Base-by-base conservation (phyloP, 2,329 filamentous ascomycete genomes). In the Beauveria pseudobassiana region DNA sequence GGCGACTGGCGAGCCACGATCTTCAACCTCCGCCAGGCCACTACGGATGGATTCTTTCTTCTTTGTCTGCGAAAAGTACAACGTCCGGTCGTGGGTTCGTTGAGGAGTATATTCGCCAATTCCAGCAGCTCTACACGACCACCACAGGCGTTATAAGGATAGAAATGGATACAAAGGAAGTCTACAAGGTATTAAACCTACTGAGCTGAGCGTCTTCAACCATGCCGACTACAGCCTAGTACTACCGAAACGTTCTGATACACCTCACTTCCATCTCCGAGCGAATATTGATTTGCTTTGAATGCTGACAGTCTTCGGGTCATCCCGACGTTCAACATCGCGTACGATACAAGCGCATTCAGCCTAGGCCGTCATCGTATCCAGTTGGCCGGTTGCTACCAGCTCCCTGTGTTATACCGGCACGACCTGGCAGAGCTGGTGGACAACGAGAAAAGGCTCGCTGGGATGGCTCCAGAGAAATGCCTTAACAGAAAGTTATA, bases 301-400 rank as follows among this genome's bases (percentile, higher is more conserved):
- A 66, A 67, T 40, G 58, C 64, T 1, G 55, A 68, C 46, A 64
- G 64, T 56, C 59, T 71, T 5, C 51, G 61, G 20, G 58, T 65
- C 6, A 65, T 74, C 16, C 62, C 69, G 1, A 67, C 51, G 0
- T 73, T 72, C 14, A 74, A 73, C 38, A 70, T 73, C 30, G 54
- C 59, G 1, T 73, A 70, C 56, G 51, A 74, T 50, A 68, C 56
- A 0, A 60, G 63, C 18, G 65, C 69, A 45, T 71, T 72, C 59
- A 53, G 59, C 8, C 61, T 43, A 30, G 61, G 72, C 61, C 49
- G 64, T n/a, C 57, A 73, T 63, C 59, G 63, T 18, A 62, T 71
- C 40, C 8, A 69, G 8, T 59, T 73, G 2, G 43, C 62, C 48
- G 57, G 66, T 57, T 71, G 38, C 63, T 73, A 74, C 50, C 52